phyloP scores from a whole-genome alignment of 2,329 filamentous ascomycete genomes.

The Colletotrichum spaethianum region DNA sequence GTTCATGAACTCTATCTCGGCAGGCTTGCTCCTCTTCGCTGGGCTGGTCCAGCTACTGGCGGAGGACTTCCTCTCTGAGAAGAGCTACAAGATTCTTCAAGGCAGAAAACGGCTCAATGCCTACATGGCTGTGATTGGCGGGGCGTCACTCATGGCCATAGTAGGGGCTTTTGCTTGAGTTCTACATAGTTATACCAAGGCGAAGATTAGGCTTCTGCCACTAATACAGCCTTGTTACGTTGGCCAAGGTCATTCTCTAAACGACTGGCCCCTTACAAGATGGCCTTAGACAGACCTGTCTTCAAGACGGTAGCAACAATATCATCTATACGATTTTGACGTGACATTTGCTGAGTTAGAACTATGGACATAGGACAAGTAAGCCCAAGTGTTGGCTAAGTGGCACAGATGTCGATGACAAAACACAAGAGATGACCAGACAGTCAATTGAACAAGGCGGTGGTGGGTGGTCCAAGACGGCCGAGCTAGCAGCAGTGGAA shows the following conservation, averaged over 20 bases:
- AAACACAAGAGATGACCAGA: background rate
- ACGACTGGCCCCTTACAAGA: background rate
- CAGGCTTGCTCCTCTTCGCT: conserved; percentile 84
- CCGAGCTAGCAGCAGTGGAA: background rate
- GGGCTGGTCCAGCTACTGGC: conserved; percentile 87
- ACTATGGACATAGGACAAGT: background rate
- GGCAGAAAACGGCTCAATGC: conserved; percentile 74
- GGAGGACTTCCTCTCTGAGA: conserved; percentile 85
- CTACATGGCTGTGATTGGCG: conserved; percentile 73
- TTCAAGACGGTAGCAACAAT: background rate
- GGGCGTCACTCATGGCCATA: conserved; percentile 78
- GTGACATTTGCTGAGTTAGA: background rate
- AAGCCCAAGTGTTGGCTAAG: background rate
- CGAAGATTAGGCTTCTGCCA: background rate
- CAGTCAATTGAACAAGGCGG: background rate
- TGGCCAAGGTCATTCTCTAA: background rate
- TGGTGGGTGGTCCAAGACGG: background rate
- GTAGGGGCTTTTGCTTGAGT: conserved; percentile 80
- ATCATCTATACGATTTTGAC: background rate
- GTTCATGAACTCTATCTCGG: conserved; percentile 89
- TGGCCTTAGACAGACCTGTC: background rate
- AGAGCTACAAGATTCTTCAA: conserved; percentile 77
- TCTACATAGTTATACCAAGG: background rate
- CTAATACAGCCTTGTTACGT: background rate
- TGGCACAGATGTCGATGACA: background rate